Conservation (phyloP, 352 stramenopile species). For the Phytophthora ramorum region DNA sequence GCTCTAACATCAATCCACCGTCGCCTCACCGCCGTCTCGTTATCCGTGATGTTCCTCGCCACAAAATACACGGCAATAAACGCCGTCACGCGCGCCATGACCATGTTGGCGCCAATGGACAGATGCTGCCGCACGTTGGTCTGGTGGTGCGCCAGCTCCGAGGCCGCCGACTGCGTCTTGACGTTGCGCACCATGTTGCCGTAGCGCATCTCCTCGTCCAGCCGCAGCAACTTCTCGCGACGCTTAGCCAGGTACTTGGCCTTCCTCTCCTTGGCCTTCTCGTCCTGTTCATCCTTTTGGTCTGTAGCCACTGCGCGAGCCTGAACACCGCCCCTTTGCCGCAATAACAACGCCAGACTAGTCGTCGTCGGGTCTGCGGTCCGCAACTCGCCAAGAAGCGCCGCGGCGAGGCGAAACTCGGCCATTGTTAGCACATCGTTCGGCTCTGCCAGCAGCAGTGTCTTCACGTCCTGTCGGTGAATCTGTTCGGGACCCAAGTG, state of each 20-base stretch:
- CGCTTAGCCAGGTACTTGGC: constrained; percentile 54
- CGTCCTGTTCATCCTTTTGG: not conserved
- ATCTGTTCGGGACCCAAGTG: constrained; percentile 21
- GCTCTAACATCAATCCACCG: not conserved
- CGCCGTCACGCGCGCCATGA: constrained; percentile 79
- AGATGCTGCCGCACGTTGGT: constrained; percentile 80
- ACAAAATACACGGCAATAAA: constrained; percentile 86
- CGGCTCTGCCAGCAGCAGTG: constrained; percentile 16
- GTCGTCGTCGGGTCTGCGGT: constrained; percentile 29
- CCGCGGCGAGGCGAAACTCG: constrained; percentile 37
- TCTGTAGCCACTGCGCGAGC: constrained; percentile 8
- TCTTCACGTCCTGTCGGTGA: constrained; percentile 16
- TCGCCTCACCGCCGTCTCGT: constrained; percentile 73
- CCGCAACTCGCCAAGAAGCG: constrained; percentile 30
- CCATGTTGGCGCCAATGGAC: constrained; percentile 87
- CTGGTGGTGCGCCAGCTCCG: constrained; percentile 64
- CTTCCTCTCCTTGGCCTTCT: constrained; percentile 25
- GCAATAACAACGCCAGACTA: constrained; percentile 32
- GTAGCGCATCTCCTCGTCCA: constrained; percentile 87
- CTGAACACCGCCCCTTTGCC: constrained; percentile 20
- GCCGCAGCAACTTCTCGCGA: constrained; percentile 66
- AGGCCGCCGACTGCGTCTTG: constrained; percentile 47
- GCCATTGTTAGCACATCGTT: constrained; percentile 18
- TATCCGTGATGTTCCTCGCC: constrained; percentile 67
- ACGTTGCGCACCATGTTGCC: constrained; percentile 78